These are phyloP conservation scores for Parathielavia appendiculata DNA, from an alignment of 495 filamentous ascomycete species.

Conservation along the genomic window DNA sequence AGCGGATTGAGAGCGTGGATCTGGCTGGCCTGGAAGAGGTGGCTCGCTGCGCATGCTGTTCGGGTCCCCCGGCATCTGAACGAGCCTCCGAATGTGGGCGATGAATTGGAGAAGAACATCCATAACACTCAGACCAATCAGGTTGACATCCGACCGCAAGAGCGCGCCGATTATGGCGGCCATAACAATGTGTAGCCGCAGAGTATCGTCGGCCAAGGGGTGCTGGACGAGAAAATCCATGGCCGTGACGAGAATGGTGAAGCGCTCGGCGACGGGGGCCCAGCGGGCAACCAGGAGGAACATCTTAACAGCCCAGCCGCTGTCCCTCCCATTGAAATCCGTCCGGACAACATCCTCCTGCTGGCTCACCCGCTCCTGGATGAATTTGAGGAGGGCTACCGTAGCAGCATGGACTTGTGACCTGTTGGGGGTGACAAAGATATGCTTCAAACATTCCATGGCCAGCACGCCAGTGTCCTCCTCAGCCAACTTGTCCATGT, in stretches of 20 bases:
- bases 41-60: constrained; percentile 35
- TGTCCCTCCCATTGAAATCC: constrained; percentile 34
- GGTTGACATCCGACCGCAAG: constrained; percentile 80
- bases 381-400: constrained; percentile 62
- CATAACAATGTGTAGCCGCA: constrained; percentile 66
- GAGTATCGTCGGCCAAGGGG: constrained; percentile 57
- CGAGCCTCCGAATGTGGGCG: constrained; percentile 66
- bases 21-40: constrained; percentile 24
- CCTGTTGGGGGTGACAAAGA: constrained; percentile 70
- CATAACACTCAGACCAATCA: constrained; percentile 91
- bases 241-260: constrained; percentile 72
- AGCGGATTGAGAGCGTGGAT: constrained; percentile 25
- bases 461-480: constrained; percentile 80
- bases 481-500: constrained; percentile 80
- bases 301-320: constrained; percentile 73
- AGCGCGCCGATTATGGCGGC: constrained; percentile 70
- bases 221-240: constrained; percentile 67
- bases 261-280: constrained; percentile 88
- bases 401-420: constrained; percentile 72
- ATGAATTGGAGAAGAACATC: constrained; percentile 79
- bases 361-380: constrained; percentile 53
- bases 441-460: constrained; percentile 71
- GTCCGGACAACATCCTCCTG: constrained; percentile 41
- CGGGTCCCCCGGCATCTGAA: constrained; percentile 57
- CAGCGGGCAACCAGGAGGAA: constrained; percentile 72